phyloP scores from a whole-genome alignment of 192 early-diverging fungal species.

The Radiomyces spectabilis region DNA sequence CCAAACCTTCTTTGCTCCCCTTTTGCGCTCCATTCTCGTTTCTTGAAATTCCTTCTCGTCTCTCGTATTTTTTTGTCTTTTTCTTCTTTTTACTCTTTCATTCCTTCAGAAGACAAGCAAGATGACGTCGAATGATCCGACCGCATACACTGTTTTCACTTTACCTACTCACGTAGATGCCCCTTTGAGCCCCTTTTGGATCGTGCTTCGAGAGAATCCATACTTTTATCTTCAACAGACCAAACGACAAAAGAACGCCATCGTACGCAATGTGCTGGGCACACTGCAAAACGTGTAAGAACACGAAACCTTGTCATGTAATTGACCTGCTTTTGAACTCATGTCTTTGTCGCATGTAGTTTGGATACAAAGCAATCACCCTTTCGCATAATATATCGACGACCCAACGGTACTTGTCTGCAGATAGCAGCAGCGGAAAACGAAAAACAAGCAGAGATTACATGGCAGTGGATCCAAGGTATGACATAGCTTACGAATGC shows the following conservation, averaged over 20 bases:
- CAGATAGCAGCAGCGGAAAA: conserved; percentile 81
- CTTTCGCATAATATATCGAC: conserved; percentile 79
- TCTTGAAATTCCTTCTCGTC: too few relatives aligned
- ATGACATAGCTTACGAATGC: neutral
- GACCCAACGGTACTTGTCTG: conserved; percentile 47
- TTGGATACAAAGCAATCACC: conserved; percentile 85
- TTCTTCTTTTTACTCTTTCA: neutral
- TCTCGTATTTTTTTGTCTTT: neutral
- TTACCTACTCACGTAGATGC: conserved; percentile 44
- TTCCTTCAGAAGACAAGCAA: too few relatives aligned
- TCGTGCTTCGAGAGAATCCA: conserved; percentile 50
- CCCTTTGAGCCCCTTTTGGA: conserved; percentile 57
- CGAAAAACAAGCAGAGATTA: conserved; percentile 73
- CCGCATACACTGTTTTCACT: conserved; percentile 31
- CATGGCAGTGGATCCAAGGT: conserved; percentile 84
- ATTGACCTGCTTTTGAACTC: conserved; percentile 32
- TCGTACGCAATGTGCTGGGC: conserved; percentile 69
- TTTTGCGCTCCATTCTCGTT: too few relatives aligned
- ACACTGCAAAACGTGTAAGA: conserved; percentile 92
- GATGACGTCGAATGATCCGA: neutral
- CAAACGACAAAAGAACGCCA: conserved; percentile 43
- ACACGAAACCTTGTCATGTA: neutral
- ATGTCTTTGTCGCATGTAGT: neutral
- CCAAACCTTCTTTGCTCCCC: too few relatives aligned
- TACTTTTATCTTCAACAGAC: conserved; percentile 67